phyloP scores from a whole-genome alignment of 2,329 filamentous ascomycete genomes.

The Stachybotrys chlorohalonatus region DNA sequence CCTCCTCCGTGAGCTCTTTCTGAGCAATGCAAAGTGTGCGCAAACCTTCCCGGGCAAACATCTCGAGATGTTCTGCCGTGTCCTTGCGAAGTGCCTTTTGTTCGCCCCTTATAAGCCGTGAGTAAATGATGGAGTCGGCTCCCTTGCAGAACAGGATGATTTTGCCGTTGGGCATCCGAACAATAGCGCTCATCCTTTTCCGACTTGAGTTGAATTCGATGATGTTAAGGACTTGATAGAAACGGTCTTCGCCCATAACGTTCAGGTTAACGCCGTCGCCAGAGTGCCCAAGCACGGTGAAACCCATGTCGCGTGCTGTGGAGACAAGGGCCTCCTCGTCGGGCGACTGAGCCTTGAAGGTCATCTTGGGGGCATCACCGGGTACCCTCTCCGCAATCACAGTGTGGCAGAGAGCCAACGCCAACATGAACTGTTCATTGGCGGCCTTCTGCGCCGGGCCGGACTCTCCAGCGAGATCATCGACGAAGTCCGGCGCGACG shows the following conservation, averaged over 20 bases:
- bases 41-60: slow-evolving; percentile 92
- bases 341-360: slow-evolving; percentile 95
- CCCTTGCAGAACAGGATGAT: slow-evolving; percentile 96
- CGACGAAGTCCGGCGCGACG: slow-evolving; percentile 79
- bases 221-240: slow-evolving; percentile 84
- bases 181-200: slow-evolving; percentile 96
- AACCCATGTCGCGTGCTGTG: slow-evolving; percentile 90
- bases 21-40: slow-evolving; percentile 92
- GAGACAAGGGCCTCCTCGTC: slow-evolving; percentile 92
- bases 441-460: slow-evolving; percentile 68
- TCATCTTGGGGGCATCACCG: slow-evolving; percentile 82
- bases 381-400: slow-evolving; percentile 86
- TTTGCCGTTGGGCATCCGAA: slow-evolving; percentile 83
- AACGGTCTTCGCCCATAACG: slow-evolving; percentile 73
- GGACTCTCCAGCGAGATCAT: slow-evolving; percentile 70
- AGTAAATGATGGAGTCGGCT: slow-evolving; percentile 95
- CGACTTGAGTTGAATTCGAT: slow-evolving; percentile 96
- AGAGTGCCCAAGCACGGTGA: slow-evolving; percentile 76
- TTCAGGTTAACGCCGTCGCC: slow-evolving; percentile 79
- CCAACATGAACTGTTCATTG: slow-evolving; percentile 88
- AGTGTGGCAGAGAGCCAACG: slow-evolving; percentile 89
- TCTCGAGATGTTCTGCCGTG: slow-evolving; percentile 90
- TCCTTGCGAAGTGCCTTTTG: slow-evolving; percentile 73
- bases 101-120: slow-evolving; percentile 73
- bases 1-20: slow-evolving; percentile 66